phyloP scores from a whole-genome alignment of 768 basidiomycete genomes.

The Podaxis rugospora region DNA sequence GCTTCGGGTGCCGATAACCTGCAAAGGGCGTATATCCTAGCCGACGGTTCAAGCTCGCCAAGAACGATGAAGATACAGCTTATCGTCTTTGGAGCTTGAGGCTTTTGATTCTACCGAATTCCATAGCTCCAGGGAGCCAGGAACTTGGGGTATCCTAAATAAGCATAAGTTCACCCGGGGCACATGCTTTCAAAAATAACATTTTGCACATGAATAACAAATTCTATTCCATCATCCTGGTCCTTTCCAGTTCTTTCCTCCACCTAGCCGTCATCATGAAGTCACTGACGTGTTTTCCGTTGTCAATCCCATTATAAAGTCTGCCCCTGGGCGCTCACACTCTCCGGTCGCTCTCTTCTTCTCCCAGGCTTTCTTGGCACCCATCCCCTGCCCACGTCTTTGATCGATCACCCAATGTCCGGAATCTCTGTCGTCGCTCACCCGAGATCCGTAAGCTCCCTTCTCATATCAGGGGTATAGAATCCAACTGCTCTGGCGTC shows the following conservation, averaged over 20 bases:
- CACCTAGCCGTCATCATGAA: slow-evolving; percentile 7
- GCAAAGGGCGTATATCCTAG: neutral
- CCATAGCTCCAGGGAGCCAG: neutral
- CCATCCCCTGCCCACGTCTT: neutral
- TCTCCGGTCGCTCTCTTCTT: neutral
- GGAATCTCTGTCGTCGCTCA: neutral
- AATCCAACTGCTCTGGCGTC: neutral
- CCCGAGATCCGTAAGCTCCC: neutral
- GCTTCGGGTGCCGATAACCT: neutral
- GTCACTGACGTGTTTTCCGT: slow-evolving; percentile 6
- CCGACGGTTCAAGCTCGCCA: neutral
- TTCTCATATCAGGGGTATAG: neutral
- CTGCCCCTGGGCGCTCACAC: neutral
- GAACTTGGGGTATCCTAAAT: neutral
- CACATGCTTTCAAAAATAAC: neutral
- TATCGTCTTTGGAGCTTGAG: no score
- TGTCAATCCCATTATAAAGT: neutral
- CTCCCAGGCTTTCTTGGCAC: neutral
- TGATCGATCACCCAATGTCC: neutral
- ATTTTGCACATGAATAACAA: slow-evolving; percentile 1
- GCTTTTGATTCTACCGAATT: neutral
- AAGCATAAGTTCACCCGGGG: neutral
- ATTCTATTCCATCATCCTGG: neutral
- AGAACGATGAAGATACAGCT: neutral
- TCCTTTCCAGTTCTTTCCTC: neutral